Base-by-base conservation (phyloP, 805 yeast genomes). In the Yarrowia hollandica region DNA sequence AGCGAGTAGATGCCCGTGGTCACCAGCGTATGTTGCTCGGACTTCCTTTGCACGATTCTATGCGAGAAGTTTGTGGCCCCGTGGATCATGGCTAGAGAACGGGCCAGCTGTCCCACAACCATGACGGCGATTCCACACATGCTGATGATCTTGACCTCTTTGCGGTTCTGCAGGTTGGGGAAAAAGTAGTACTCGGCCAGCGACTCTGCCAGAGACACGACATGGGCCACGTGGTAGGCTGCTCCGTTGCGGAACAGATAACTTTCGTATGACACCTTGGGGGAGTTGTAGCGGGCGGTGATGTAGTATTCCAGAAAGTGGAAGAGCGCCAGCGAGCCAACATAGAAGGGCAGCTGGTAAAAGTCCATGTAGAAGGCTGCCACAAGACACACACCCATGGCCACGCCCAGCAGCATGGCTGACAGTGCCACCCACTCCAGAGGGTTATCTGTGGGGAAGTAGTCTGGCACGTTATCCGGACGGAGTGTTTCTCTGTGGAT, bases 61-160 rank as follows among this genome's bases (percentile, higher is more conserved):
- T 94, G 99, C 55, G 89, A 86, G 73, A 94, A 94, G 3, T 95
- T 88, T 56, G 80, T 79, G 1, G 90, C 88, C 0, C 97, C 97
- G 0, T 91, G 86, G 61, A 80, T 77, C 99, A 94, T 94, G 0
- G 97, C 92, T 31, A 77, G 55, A 0, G 92, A 79, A 57, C 99
- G 78, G 4, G 82, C 67, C 0, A 66, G 16, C 67, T 94, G 99
- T 1, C 97, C 97, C 1, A 70, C 34, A 0, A 82, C 21, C 0
- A 82, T 66, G 1, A 85, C 23, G 0, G 64, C 12, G 0, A 83
- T 48, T 0, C 96, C 97, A 0, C 75, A 0, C 0, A 54, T 2
- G 54, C 75, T 66, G 35, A 75, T 14, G 39, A 60, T 7, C 62
- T 76, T 75, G 61, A 69, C 69, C 1, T 62, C 44, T 7, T 7